Evolutionary conservation across 306 rosid species (phyloP), one percentile per base, ranked within the genome.

Genomic region (Benincasa hispida): DNA sequence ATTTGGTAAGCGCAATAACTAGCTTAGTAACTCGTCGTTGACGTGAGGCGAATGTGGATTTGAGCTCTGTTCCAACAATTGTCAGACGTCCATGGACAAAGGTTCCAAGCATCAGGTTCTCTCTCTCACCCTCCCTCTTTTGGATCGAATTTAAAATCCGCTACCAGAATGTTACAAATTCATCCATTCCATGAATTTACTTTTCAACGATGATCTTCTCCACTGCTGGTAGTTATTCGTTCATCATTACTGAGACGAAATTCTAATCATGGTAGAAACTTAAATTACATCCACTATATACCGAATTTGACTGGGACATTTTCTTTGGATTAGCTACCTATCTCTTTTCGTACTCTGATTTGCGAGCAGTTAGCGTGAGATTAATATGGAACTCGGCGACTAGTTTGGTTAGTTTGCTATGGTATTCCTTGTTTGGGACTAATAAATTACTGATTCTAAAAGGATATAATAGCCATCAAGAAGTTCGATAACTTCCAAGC

Each of bases 71-170:
- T 61, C 27, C 28, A 5, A 77, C 47, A 8, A 5, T 48, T 14
- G 18, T 48, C 25, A 34, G 45, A 19, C 10, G 25, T 19, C 51
- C 32, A 77, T 77, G 80, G 80, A 77, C 57, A 53, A 63, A 63
- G 74, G 50, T 77, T 53, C 80, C 25, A 77, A 77, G 74, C 28
- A 77, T 50, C 80, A 77, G 80, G 80, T 77, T 63, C 30, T 61
- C 79, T 76, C 32, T 74, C 30, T 74, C 30, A 28, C 50, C 42
- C n/a, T 45, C 79, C 15, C 30, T 57, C 58, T 70, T 14, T 5
- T 24, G 39, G 34, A 55, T 55, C 35, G 5, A 37, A 75, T 22
- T 10, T 35, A 2, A 27, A 51, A 21, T 12, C 30, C 6, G 22
- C 48, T 74, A 30, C 39, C 62, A 18, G 48, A 74, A 74, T 34